Evolutionary conservation across 139 green algal species (phyloP), one percentile per base, ranked within the genome.

Genomic region (Ettlia oleoabundans): DNA sequence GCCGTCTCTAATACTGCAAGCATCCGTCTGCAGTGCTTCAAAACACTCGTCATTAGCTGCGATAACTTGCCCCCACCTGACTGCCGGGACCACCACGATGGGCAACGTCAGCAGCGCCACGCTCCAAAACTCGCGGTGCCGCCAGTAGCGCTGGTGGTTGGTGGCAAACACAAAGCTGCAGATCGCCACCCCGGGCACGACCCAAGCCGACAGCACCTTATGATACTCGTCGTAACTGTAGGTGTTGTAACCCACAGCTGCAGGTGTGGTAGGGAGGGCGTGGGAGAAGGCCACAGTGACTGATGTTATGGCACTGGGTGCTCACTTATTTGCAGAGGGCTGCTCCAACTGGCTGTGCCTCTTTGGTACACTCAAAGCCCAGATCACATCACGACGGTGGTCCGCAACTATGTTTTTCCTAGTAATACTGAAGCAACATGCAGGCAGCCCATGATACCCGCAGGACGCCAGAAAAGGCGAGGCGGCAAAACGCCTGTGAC

Each of bases 81-180:
- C 33, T 22, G 2, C 51, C 30, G 68, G 68, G 10, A 79, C 64
- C 21, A 72, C 58, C 3, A 85, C 51, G 32, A 85, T 64, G 15
- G 80, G 80, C 68, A 85, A 41, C 9, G 80, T 74, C 15, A 81
- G 43, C 37, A 85, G 37, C 8, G 76, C 76, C 13, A 65, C 51
- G 33, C 10, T n/a, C 35, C 47, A 82, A 15, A 76, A 81, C 26
- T 85, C 42, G 2, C 61, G 30, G 28, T 71, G 26, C 35, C 18
- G n/a, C 43, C 47, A 43, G 63, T 53, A 85, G 15, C 80, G 73
- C 74, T 81, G 73, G 4, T 71, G 42, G 47, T 85, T 74, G 35
- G 33, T 37, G 47, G 2, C 67, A n/a, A 9, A 80, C 24, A 18
- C 62, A 80, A 22, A 47, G 41, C 19, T 55, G 15, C 3, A 85